Percentiles rank a stretch among this genome's conserved stretches.
These are phyloP conservation scores for Juncus inflexus DNA, from an alignment of 176 grass and related monocot species.

Conservation along the genomic window DNA sequence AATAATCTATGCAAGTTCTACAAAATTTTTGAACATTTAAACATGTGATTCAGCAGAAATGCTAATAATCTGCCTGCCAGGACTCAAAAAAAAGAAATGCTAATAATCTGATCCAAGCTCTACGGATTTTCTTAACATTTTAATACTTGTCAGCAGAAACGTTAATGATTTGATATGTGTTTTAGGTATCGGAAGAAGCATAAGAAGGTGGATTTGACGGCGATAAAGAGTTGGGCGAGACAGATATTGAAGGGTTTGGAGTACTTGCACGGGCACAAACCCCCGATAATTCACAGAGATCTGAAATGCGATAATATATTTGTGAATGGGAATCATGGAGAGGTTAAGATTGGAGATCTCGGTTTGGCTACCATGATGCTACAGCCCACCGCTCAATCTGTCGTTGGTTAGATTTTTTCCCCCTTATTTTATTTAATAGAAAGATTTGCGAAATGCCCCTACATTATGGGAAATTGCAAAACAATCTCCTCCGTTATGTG, in stretches of 20 bases:
- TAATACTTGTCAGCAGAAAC: too few relatives aligned
- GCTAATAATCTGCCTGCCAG: too few relatives aligned
- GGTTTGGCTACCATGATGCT: constrained; percentile 82
- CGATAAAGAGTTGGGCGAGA: constrained; percentile 90
- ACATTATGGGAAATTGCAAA: too few relatives aligned
- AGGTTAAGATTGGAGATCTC: constrained; percentile 98
- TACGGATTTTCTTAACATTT: too few relatives aligned
- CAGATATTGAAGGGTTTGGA: constrained; percentile 79
- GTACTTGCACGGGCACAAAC: constrained; percentile 76
- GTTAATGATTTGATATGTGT: too few relatives aligned
- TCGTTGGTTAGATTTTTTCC: constrained; percentile 57
- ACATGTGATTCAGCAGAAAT: too few relatives aligned
- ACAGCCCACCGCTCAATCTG: constrained; percentile 55
- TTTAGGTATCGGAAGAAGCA: constrained; percentile 76
- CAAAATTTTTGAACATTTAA: too few relatives aligned
- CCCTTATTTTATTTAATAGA: not conserved
- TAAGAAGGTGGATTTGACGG: constrained; percentile 80
- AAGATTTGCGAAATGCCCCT: too few relatives aligned
- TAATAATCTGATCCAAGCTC: too few relatives aligned
- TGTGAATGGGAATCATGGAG: constrained; percentile 93
- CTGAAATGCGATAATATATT: constrained; percentile 98
- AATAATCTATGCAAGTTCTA: too few relatives aligned
- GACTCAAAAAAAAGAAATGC: too few relatives aligned
- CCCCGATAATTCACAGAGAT: constrained; percentile 93
- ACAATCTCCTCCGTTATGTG: too few relatives aligned